Evolutionary conservation across 495 filamentous ascomycete genomes (phyloP), one percentile per base, ranked within the genome.

Genomic region (Aeminium ludgeri): DNA sequence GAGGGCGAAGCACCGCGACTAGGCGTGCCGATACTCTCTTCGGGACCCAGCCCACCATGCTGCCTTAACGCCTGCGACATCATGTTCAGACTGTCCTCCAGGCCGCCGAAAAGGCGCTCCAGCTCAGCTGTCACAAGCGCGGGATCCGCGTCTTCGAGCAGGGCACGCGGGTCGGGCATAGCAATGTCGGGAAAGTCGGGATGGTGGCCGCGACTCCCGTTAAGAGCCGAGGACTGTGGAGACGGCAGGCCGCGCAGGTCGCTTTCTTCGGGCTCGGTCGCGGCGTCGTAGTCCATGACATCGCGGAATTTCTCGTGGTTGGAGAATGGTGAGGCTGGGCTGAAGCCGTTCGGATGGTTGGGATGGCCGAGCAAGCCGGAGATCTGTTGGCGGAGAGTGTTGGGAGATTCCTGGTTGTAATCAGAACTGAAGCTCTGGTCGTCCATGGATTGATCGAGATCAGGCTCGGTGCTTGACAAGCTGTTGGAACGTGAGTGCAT

Each of bases 331-430:
- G 45, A 16, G 41, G 32, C 17, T 59, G 56, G 38, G 51, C 51
- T 6, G 52, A 43, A 48, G 23, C 44, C 19, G 57, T 42, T 33
- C 46, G 49, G 10, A 52, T 27, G 0, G 63, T 59, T 59, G 40
- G 66, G 63, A 50, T 72, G 67, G 10, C 70, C 55, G 45, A 70
- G 68, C 16, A 65, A 72, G 50, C 70, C 64, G 8, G 68, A 69
- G 1, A 70, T 68, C 19, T 70, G 51, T 18, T 62, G 64, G 29
- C 56, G 43, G 45, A 41, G 19, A 11, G 31, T 3, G 8, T 38
- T 36, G 6, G 30, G 16, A 64, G 64, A 30, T 58, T 59, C 41
- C n/a, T n/a, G 41, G 28, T 35, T 41, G 31, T 41, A 44, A 10
- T 43, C 27, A 29, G 40, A 44, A 29, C 36, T 37, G 31, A 40